Conservation (phyloP, 2,329 filamentous ascomycete species). For the Chaetoscypha palmicola region DNA sequence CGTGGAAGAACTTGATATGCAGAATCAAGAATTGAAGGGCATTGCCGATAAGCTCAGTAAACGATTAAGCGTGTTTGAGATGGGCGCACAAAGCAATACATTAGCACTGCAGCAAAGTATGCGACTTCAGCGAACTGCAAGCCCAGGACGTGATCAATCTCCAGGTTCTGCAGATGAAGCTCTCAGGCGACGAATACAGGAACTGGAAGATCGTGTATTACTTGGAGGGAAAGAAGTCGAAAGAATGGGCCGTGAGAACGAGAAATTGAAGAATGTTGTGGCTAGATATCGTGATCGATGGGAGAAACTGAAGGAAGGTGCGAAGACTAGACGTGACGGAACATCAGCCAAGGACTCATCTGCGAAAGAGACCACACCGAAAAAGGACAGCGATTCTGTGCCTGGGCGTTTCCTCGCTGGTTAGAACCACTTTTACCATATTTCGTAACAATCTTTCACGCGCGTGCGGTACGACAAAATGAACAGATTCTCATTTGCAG, state of each 20-base stretch:
- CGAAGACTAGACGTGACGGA: conserved; percentile 37
- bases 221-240: conserved; percentile 54
- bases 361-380: conserved; percentile 7
- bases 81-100: conserved; percentile 80
- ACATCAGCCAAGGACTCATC: conserved; percentile 9
- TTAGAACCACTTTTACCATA: too few relatives aligned
- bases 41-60: conserved; percentile 81
- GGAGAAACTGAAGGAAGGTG: conserved; percentile 62
- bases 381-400: conserved; percentile 11
- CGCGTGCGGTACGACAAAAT: too few relatives aligned
- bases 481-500: too few relatives aligned
- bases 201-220: conserved; percentile 61
- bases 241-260: conserved; percentile 53
- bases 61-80: conserved; percentile 87
- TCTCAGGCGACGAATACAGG: conserved; percentile 45
- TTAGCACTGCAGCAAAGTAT: conserved; percentile 81
- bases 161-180: conserved; percentile 34
- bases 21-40: conserved; percentile 80
- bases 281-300: conserved; percentile 55
- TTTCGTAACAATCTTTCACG: too few relatives aligned
- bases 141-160: conserved; percentile 35
- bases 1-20: conserved; percentile 79
- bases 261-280: conserved; percentile 49
- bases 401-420: too few relatives aligned
- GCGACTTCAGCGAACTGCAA: conserved; percentile 52